phyloP scores from a whole-genome alignment of 768 basidiomycete species.

The Candolleomyces efflorescens region DNA sequence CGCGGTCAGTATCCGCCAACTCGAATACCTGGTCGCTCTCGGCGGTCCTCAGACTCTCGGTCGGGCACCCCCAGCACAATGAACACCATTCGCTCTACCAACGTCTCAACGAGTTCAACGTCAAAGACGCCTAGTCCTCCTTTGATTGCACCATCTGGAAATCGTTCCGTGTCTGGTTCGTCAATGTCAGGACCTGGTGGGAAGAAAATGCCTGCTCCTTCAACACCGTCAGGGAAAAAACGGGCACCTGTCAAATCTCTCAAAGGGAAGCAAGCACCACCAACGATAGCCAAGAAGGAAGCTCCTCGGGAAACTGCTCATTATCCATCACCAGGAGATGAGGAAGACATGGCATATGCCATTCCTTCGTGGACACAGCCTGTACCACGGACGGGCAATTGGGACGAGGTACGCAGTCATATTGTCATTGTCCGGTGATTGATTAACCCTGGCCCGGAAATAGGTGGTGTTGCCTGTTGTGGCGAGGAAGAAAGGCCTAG shows the following conservation, averaged over 20 bases:
- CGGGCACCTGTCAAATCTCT: slow-evolving; percentile 7
- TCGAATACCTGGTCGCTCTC: slow-evolving; percentile 40
- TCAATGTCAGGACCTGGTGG: slow-evolving; percentile 20
- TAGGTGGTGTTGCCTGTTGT: slow-evolving; percentile 84
- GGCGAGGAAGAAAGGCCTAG: slow-evolving; percentile 76
- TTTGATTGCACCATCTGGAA: slow-evolving; percentile 20
- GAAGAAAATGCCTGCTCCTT: slow-evolving; percentile 31
- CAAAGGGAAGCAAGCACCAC: slow-evolving; percentile 33
- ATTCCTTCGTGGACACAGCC: slow-evolving; percentile 85
- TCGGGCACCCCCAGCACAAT: slow-evolving; percentile 38
- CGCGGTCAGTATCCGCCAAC: slow-evolving; percentile 26
- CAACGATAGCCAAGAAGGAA: slow-evolving; percentile 30
- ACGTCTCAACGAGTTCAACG: slow-evolving; percentile 20
- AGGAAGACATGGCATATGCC: slow-evolving; percentile 57
- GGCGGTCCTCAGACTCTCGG: slow-evolving; percentile 44
- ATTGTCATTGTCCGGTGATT: slow-evolving; percentile 9
- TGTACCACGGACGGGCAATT: slow-evolving; percentile 61
- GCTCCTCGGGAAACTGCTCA: slow-evolving; percentile 55
- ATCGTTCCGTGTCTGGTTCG: slow-evolving; percentile 23
- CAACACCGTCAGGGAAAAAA: slow-evolving; percentile 15
- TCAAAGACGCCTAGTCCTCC: slow-evolving; percentile 24
- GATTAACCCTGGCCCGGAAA: slow-evolving; percentile 3
- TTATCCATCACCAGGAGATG: slow-evolving; percentile 59
- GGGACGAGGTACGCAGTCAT: slow-evolving; percentile 66
- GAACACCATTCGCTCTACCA: slow-evolving; percentile 5